Evolutionary conservation across 495 filamentous ascomycete genomes (phyloP), one percentile per base, ranked within the genome.

Genomic region (Aspergillus biplanus): DNA sequence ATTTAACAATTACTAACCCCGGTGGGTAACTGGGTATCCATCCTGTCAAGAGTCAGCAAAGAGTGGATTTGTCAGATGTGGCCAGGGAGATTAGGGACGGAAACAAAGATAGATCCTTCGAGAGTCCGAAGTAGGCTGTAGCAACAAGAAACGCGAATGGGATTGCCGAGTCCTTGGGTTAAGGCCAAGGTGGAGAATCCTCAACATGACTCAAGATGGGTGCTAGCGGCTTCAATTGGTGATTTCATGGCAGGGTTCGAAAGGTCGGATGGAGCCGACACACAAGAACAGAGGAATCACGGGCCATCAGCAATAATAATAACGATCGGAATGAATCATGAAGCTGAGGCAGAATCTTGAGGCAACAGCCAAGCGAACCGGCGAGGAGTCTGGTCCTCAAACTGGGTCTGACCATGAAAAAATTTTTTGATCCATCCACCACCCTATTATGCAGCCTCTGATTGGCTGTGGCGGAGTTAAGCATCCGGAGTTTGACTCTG

Each of bases 1-100:
- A 31, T 1, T 18, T 50, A 9, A 27, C 47, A 6, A 50, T 50
- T 50, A 50, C 47, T 50, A 50, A 50, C 16, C 27, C 47, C 47
- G 47, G 47, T 50, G 47, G 47, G n/a, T 49, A 50, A 27, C 21
- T 9, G 11, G 5, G 6, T 50, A 1, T 18, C 9, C 27, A 21
- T 5, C 16, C 21, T 50, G 11, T 6, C 7, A 7, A 50, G 11
- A 18, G 47, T 50, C 47, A 50, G 47, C 47, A 44, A 50, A 50
- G 47, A 50, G n/a, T 50, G n/a, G 47, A 27, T 50, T 50, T 50
- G 47, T 50, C 47, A 50, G 47, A 50, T 8, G 12, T 44, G n/a
- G n/a, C 12, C 11, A 44, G 39, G n/a, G 39, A 44, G 3, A n/a
- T 12, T 11, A 44, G 11, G 39, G n/a, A n/a, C 39, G n/a, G n/a